Conservation (phyloP, 2,329 filamentous ascomycete species). For the Pezicula carpinea region DNA sequence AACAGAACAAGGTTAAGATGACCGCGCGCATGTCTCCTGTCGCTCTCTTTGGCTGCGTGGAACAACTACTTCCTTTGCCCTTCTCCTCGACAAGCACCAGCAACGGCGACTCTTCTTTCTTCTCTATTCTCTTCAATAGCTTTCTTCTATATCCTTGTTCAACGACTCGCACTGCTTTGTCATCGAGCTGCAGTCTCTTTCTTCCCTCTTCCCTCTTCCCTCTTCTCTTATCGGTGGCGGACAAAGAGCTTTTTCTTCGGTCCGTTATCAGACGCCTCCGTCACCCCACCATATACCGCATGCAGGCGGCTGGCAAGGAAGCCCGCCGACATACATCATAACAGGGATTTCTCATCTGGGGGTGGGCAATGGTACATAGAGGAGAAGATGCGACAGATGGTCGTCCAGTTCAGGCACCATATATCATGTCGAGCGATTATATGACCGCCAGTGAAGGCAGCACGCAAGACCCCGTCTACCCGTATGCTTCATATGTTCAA, state of each 20-base stretch:
- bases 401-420: neutral
- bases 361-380: neutral
- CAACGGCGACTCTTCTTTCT: too few species aligned
- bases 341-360: neutral
- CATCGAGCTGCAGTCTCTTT: neutral
- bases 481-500: conserved; percentile 8
- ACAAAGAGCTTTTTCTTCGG: neutral
- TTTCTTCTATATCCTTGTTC: too few species aligned
- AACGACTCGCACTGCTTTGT: neutral
- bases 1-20: too few species aligned
- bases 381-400: neutral
- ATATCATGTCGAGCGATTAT: conserved; percentile 20
- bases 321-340: neutral
- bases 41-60: too few species aligned
- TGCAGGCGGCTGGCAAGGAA: neutral
- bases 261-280: neutral
- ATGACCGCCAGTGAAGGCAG: conserved; percentile 14
- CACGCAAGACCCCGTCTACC: conserved; percentile 1
- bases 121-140: too few species aligned
- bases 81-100: too few species aligned
- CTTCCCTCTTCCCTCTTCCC: too few species aligned
- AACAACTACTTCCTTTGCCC: too few species aligned
- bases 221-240: conserved; percentile 8
- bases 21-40: too few species aligned
- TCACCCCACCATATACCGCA: conserved; percentile 1